Conservation (phyloP, 2,329 filamentous ascomycete genomes). For the Trichoderma citrinoviride region DNA sequence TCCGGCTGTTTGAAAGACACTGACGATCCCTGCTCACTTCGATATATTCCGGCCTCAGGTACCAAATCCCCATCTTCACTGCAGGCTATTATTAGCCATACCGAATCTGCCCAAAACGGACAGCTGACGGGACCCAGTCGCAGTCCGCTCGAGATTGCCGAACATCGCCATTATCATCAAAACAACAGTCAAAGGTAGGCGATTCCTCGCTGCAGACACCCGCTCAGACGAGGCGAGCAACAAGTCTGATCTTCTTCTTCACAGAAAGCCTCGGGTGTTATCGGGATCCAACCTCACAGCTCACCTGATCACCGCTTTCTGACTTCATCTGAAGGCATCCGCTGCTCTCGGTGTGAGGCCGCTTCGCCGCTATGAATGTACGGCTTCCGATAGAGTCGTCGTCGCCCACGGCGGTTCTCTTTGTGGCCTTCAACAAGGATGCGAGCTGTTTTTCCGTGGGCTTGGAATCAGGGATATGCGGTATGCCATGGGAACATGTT, state of each 20-base stretch:
- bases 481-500: conserved; percentile 43
- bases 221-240: not conserved
- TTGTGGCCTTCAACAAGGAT: conserved; percentile 81
- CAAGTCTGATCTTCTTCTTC: not conserved
- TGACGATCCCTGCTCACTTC: too few relatives aligned
- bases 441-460: conserved; percentile 84
- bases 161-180: conserved; percentile 16
- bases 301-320: not conserved
- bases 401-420: conserved; percentile 71
- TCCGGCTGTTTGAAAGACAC: too few relatives aligned
- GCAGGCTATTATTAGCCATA: not conserved
- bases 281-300: too few relatives aligned
- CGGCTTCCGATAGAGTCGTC: conserved; percentile 79
- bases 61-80: conserved; percentile 8
- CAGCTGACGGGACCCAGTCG: conserved; percentile 16
- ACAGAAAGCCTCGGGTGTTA: not conserved
- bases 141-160: conserved; percentile 18
- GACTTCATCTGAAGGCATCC: not conserved
- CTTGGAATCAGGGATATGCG: conserved; percentile 79
- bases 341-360: not conserved
- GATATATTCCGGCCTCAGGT: too few relatives aligned
- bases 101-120: conserved; percentile 4
- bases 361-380: conserved; percentile 72
- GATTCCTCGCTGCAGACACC: not conserved
- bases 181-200: not conserved